Base-by-base conservation (phyloP, 2,329 filamentous ascomycete species). In the Harringtonia lauricola region DNA sequence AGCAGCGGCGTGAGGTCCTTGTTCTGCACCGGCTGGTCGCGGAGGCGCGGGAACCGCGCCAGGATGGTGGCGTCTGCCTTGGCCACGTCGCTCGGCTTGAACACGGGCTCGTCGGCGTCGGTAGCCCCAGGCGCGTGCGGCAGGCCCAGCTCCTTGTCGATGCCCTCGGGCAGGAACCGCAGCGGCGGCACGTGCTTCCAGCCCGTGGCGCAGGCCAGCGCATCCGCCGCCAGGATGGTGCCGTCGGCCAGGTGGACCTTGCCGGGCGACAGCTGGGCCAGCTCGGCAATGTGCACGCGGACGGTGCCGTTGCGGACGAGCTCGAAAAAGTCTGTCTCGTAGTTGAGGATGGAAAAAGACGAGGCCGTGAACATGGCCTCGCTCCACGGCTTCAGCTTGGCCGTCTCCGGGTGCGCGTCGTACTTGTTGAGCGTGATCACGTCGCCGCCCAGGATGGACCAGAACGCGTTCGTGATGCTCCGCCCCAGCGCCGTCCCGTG, bases 281-380 rank as follows among this genome's bases (percentile, higher is more conserved):
- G 62, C 46, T 80, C 70, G 13, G 65, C 68, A 41, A 76, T 60
- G 46, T 77, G 67, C 3, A 81, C 57, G 12, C 61, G 61, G 39
- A 81, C 65, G 35, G 57, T 66, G n/a, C 72, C 75, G 17, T 61
- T 54, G 31, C 64, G 64, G 15, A 81, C 67, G 14, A 77, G 58
- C 4, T 76, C 71, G 50, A 78, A 74, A 51, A 81, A 71, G 51
- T 74, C 64, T 4, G 64, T 71, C 1, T 68, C 64, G 51, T 76
- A 81, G 55, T 80, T 82, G 42, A 76, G 63, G 41, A 83, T 79
- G 41, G 71, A 72, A 21, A 81, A 64, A 5, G 67, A 70, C 8
- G 67, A 67, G 2, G 67, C 76, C 5, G 68, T 66, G 59, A 71
- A 80, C 55, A 74, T 69, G 29, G 66, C 55, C 3, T 64, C 56